Percentiles rank a stretch among this genome's conserved stretches.
phyloP scores from a whole-genome alignment of 1,284 basidiomycete species.

The Peniophora sp. region DNA sequence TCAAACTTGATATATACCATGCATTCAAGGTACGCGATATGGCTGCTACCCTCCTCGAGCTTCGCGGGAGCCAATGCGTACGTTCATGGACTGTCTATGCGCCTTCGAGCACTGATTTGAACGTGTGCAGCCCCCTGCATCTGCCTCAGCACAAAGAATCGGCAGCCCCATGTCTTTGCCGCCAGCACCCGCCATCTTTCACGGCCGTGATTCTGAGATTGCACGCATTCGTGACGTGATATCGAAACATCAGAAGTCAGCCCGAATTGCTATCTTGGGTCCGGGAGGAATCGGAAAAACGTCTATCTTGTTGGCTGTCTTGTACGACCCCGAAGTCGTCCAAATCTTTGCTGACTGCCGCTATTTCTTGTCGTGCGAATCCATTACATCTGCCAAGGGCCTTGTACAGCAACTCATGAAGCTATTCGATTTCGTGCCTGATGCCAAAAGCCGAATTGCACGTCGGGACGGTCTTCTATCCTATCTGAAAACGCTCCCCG shows the following conservation, averaged over 20 bases:
- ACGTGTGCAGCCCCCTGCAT: neutral
- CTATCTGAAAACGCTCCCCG: conserved; percentile 11
- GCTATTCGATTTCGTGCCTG: conserved; percentile 5
- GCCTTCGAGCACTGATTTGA: no score
- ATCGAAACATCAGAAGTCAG: no score
- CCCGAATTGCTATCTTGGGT: conserved; percentile 21
- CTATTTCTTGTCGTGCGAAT: conserved; percentile 21
- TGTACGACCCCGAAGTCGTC: conserved; percentile 12
- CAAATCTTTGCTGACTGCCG: conserved; percentile 11
- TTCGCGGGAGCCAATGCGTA: neutral
- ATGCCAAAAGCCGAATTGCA: neutral
- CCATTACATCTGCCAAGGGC: conserved; percentile 11
- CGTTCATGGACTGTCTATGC: no score
- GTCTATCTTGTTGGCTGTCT: conserved; percentile 17
- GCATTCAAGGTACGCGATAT: no score
- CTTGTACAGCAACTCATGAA: conserved; percentile 14
- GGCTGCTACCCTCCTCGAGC: neutral
- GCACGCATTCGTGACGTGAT: no score
- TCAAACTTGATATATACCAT: no score
- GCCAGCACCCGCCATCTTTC: neutral
- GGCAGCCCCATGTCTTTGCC: neutral
- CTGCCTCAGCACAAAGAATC: neutral
- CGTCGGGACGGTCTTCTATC: neutral
- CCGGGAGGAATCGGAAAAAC: conserved; percentile 30
- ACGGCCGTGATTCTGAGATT: no score